Conservation (phyloP, 441 rosid species). For the Croton laevigatus region DNA sequence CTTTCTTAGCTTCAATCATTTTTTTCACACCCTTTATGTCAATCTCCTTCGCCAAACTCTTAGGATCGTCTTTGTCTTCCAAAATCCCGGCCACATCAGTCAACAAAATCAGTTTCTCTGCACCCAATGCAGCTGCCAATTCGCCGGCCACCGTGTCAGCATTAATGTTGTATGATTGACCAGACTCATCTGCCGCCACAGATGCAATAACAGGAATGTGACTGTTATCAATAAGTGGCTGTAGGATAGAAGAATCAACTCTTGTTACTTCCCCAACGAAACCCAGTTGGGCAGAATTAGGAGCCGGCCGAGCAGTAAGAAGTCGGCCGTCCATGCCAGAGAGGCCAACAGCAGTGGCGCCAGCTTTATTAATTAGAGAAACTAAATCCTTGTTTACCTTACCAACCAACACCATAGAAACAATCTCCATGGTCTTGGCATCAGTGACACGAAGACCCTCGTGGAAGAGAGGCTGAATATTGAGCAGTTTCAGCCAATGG, state of each 20-base stretch:
- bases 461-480: conserved; percentile 68
- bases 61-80: conserved; percentile 53
- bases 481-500: conserved; percentile 64
- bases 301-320: conserved; percentile 67
- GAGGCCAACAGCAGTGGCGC: conserved; percentile 81
- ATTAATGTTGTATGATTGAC: conserved; percentile 82
- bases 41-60: conserved; percentile 77
- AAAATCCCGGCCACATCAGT: conserved; percentile 92
- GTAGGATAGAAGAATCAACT: conserved; percentile 60
- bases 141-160: conserved; percentile 97
- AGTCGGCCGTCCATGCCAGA: conserved; percentile 93
- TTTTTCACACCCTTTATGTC: conserved; percentile 80
- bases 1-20: conserved; percentile 69
- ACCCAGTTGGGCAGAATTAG: conserved; percentile 64
- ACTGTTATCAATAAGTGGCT: conserved; percentile 54
- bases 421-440: conserved; percentile 87
- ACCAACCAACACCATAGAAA: conserved; percentile 89
- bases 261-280: conserved; percentile 82
- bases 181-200: conserved; percentile 69
- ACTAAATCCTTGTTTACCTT: conserved; percentile 82
- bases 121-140: conserved; percentile 85
- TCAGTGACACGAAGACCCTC: conserved; percentile 92
- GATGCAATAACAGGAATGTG: conserved; percentile 87
- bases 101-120: conserved; percentile 81
- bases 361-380: conserved; percentile 73